Conservation (phyloP, 2,329 filamentous ascomycete genomes). For the Aspergillus intermedius region DNA sequence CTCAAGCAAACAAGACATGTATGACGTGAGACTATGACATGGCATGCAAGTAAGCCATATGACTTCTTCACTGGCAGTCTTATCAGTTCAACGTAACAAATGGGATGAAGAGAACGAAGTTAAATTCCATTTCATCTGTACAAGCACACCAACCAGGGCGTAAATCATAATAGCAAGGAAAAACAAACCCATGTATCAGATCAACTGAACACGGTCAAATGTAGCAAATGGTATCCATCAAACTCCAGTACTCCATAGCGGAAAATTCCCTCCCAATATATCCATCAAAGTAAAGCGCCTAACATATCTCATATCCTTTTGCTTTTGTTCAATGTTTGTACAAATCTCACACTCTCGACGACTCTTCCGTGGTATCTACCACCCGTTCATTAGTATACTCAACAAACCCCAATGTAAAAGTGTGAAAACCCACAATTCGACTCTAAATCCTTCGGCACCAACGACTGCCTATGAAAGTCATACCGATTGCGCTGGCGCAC, state of each 20-base stretch:
- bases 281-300: not conserved
- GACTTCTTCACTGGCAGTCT: too few species aligned
- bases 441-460: slow-evolving; percentile 14
- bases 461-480: slow-evolving; percentile 16
- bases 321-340: not conserved
- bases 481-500: slow-evolving; percentile 23
- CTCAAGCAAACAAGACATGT: too few species aligned
- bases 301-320: not conserved
- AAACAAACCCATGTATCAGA: not conserved
- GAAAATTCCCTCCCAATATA: not conserved
- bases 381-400: not conserved
- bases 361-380: not conserved
- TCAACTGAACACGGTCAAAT: not conserved
- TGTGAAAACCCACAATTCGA: slow-evolving; percentile 14
- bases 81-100: too few species aligned
- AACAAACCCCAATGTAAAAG: not conserved
- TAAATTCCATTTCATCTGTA: too few species aligned
- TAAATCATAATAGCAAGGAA: too few species aligned
- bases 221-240: not conserved
- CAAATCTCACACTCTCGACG: not conserved
- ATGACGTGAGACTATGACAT: too few species aligned
- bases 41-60: too few species aligned
- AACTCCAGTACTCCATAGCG: not conserved
- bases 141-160: not conserved
- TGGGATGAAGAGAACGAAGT: too few species aligned